Evolutionary conservation across 2,329 filamentous ascomycete genomes (phyloP), one percentile per base, ranked within the genome.

Genomic region (Hypoxylon sp.): DNA sequence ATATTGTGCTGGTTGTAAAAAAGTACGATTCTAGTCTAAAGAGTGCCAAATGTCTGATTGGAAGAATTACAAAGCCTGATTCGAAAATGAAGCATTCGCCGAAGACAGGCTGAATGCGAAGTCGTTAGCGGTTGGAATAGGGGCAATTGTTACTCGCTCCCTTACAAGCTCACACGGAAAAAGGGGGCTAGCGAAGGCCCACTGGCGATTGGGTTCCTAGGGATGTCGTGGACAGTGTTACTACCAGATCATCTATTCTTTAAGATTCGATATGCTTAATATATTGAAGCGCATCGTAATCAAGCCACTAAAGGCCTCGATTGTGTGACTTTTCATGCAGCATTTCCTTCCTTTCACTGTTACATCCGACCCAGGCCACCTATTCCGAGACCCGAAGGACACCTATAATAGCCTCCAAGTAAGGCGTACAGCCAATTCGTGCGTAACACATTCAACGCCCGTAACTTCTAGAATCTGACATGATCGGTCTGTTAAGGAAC

Each of bases 371-470:
- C 39, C 31, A n/a, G 19, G 19, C 11, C 35, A 27, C 21, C 15
- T 56, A 54, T 46, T 31, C n/a, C 53, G 24, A 32, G 53, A 56
- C 24, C 53, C 24, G 21, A 44, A 56, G 8, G 37, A 10, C 8
- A 32, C 8, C 24, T 27, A 37, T 21, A 35, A 24, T 21, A 39
- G 17, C 17, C 21, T 17, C 32, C 39, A 44, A 24, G n/a, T 27
- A 32, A 19, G 29, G 29, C 35, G 10, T 17, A 31, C 29, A 19
- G 31, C 11, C 3, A 39, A 21, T 21, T 7, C 7, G 31, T 21
- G 39, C 32, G 15, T 32, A 7, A 31, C 17, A 11, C 46, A 24
- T 32, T 46, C 15, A 31, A 50, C 17, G 8, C 11, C 24, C 24
- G 27, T 17, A 13, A 24, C 17, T 24, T 48, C 42, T 27, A 21